phyloP scores from a whole-genome alignment of 441 rosid genomes.

The Pelargonium myrrhifolium region DNA sequence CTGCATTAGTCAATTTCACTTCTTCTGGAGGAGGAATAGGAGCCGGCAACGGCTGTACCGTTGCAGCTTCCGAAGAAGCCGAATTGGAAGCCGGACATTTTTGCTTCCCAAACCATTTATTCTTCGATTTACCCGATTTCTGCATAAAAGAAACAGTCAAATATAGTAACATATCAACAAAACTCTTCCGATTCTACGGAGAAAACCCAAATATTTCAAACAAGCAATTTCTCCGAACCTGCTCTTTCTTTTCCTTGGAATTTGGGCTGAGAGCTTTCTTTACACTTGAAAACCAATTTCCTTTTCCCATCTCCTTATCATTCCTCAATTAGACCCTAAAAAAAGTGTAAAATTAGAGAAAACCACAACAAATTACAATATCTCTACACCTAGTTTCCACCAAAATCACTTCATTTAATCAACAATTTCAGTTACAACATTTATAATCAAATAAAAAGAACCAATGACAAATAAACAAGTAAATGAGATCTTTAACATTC shows the following conservation, averaged over 20 bases:
- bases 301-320: constrained; percentile 77
- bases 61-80: constrained; percentile 25
- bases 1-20: constrained; percentile 36
- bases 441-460: not conserved
- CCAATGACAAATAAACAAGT: not conserved
- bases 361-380: not conserved
- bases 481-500: not conserved
- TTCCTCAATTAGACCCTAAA: constrained; percentile 27
- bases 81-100: constrained; percentile 37
- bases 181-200: not conserved
- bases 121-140: constrained; percentile 45
- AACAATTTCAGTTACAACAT: not conserved
- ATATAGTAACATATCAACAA: not conserved
- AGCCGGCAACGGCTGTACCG: constrained; percentile 27
- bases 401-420: not conserved
- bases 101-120: constrained; percentile 44
- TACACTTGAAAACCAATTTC: constrained; percentile 81
- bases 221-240: constrained; percentile 29
- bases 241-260: constrained; percentile 51
- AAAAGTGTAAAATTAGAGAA: constrained; percentile 3
- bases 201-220: not conserved
- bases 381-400: no score
- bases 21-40: constrained; percentile 35
- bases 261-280: constrained; percentile 83
- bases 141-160: constrained; percentile 19